Evolutionary conservation across 306 rosid genomes (phyloP).

Genomic region (Comarum palustre): DNA sequence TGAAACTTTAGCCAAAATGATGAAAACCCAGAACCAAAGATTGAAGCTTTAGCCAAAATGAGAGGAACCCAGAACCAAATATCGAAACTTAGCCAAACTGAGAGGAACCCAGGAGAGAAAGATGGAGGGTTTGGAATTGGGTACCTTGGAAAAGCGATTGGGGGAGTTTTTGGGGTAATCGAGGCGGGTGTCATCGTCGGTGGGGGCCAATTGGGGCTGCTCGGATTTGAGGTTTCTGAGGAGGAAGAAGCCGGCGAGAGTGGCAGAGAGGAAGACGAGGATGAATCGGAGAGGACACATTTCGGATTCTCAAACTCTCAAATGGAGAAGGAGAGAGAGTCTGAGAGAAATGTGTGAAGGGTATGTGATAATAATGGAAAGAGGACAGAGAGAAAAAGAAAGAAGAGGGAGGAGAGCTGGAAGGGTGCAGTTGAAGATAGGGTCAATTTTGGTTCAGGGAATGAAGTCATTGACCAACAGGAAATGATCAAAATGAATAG

Average conservation of each 20-base stretch:
- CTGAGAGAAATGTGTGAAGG: not conserved
- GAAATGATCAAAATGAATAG: not conserved
- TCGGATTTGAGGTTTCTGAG: constrained; percentile 72
- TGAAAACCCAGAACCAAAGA: not conserved
- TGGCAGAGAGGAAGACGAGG: constrained; percentile 86
- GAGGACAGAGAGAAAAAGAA: not conserved
- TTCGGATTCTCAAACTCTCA: constrained; percentile 19
- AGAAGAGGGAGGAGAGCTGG: not conserved
- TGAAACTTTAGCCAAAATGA: not conserved
- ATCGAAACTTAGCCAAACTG: not conserved
- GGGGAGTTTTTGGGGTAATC: constrained; percentile 40
- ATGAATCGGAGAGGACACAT: constrained; percentile 89
- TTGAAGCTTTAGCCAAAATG: not conserved
- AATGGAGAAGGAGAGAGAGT: not conserved
- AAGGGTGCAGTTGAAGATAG: constrained; percentile 32
- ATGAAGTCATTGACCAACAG: constrained; percentile 10
- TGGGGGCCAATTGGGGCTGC: constrained; percentile 4
- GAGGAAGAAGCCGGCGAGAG: constrained; percentile 89
- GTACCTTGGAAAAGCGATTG: constrained; percentile 36
- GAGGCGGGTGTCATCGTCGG: constrained; percentile 8
- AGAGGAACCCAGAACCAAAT: not conserved
- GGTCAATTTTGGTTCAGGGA: constrained; percentile 17
- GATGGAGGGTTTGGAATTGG: not conserved
- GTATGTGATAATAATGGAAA: not conserved
- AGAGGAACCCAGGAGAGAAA: not conserved